A percentile compares a stretch with the other conserved stretches of the same genome.
Conservation (phyloP, 345 rosid species). For the Corchorus olitorius region DNA sequence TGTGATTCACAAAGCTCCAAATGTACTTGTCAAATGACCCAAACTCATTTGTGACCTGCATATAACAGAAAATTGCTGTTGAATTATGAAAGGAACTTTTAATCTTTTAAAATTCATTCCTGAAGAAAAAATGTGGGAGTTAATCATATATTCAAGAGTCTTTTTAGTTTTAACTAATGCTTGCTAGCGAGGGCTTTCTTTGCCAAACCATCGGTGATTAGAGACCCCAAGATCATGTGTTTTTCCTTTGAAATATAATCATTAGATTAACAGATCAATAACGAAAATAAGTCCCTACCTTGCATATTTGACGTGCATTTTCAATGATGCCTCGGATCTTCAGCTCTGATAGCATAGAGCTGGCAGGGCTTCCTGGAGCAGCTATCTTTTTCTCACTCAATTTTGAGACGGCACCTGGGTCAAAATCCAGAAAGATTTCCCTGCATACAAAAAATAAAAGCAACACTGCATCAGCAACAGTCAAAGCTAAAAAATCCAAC, state of each 20-base stretch:
- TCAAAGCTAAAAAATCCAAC: constrained; percentile 18
- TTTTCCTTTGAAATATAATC: not conserved
- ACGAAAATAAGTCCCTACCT: constrained; percentile 40
- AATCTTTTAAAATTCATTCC: not conserved
- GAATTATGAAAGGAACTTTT: not conserved
- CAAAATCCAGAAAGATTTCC: constrained; percentile 77
- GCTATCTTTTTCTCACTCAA: constrained; percentile 62
- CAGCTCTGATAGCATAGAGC: constrained; percentile 65
- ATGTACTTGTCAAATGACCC: constrained; percentile 83
- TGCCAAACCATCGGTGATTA: not conserved
- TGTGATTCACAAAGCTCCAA: constrained; percentile 78
- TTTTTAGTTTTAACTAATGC: not conserved
- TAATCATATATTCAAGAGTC: not conserved
- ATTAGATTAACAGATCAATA: not conserved
- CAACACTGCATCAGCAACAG: not conserved
- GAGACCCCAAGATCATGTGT: not conserved
- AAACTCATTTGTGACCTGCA: constrained; percentile 64
- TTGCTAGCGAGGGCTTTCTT: constrained; percentile 1
- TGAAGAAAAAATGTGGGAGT: not conserved
- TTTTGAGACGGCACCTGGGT: constrained; percentile 62
- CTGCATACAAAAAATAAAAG: constrained; percentile 36
- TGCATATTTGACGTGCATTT: constrained; percentile 74
- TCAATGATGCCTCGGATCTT: constrained; percentile 74
- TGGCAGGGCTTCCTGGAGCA: constrained; percentile 58
- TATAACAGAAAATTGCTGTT: not conserved